phyloP scores from a whole-genome alignment of 371 early-diverging fungal genomes.

The Rhizopus delemar region DNA sequence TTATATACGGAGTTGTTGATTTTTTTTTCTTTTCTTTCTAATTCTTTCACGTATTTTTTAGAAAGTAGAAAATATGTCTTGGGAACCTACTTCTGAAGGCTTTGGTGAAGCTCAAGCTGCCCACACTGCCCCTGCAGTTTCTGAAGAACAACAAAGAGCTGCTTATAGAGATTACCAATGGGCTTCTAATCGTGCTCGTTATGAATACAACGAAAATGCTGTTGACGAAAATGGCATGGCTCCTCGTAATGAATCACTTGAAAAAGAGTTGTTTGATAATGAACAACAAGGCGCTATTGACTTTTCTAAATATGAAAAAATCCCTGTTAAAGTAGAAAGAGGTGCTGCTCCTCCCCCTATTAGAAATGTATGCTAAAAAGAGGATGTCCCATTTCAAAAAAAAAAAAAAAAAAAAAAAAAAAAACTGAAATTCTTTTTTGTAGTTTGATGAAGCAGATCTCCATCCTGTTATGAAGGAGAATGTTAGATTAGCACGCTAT shows the following conservation, averaged over 20 bases:
- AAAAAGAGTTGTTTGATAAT: conserved; percentile 54
- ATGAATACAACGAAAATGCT: conserved; percentile 53
- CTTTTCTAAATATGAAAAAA: conserved; percentile 56
- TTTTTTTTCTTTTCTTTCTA: too few relatives aligned
- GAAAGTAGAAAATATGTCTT: too few relatives aligned
- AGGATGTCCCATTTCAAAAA: too few relatives aligned
- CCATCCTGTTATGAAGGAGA: conserved; percentile 54
- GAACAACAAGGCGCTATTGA: conserved; percentile 53
- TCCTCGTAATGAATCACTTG: conserved; percentile 44
- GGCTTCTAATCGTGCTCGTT: conserved; percentile 55
- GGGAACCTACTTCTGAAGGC: not conserved
- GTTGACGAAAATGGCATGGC: conserved; percentile 43
- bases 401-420: not conserved
- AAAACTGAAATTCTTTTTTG: not conserved
- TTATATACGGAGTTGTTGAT: too few relatives aligned
- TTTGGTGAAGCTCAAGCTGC: not conserved
- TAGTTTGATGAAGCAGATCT: conserved; percentile 55
- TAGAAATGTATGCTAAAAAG: conserved; percentile 20
- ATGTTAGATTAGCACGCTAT: conserved; percentile 59
- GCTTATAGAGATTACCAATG: conserved; percentile 43
- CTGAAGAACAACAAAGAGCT: conserved; percentile 14
- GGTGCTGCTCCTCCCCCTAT: conserved; percentile 52
- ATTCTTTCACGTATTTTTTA: too few relatives aligned
- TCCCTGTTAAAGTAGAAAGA: conserved; percentile 53
- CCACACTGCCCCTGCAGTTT: conserved; percentile 20